Percentiles rank a stretch among this genome's conserved stretches.
phyloP scores from a whole-genome alignment of 176 grass and related monocot genomes.

The Oryza rufipogon region DNA sequence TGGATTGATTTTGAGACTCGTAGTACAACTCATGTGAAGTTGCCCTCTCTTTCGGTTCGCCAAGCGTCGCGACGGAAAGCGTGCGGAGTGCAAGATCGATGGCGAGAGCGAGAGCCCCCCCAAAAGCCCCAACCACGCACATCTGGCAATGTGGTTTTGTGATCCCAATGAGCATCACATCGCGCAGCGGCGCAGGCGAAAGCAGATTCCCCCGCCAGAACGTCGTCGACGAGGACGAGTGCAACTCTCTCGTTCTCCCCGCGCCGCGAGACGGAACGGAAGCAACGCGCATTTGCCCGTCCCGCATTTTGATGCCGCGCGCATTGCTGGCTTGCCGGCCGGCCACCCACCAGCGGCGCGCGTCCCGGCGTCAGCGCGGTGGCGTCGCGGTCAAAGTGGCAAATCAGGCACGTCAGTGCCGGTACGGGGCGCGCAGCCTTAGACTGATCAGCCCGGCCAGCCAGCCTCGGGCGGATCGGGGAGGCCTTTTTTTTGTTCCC shows the following conservation, averaged over 20 bases:
- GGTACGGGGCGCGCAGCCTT: constrained; percentile 27
- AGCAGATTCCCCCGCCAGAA: constrained; percentile 49
- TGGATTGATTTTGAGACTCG: neutral
- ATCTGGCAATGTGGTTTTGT: neutral
- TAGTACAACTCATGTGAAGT: neutral
- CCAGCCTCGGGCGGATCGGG: neutral
- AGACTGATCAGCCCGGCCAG: neutral
- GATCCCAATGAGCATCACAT: constrained; percentile 46
- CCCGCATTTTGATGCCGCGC: constrained; percentile 47
- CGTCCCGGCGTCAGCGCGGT: neutral
- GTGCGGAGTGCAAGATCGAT: neutral
- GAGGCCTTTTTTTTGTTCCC: neutral
- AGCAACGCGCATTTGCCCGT: neutral
- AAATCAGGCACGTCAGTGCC: constrained; percentile 29
- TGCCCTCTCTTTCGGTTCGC: neutral
- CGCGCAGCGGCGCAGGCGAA: constrained; percentile 26
- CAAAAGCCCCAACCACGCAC: neutral
- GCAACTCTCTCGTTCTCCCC: too few species aligned
- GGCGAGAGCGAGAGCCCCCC: neutral
- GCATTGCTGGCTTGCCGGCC: too few species aligned
- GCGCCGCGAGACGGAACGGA: neutral
- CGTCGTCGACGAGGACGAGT: neutral
- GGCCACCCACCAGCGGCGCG: neutral
- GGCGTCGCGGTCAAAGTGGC: constrained; percentile 40
- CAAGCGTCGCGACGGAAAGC: neutral